Percentiles rank a stretch among this genome's conserved stretches.
Evolutionary conservation across 2,329 filamentous ascomycete genomes (phyloP).

Genomic region (Phialocephala sp.): DNA sequence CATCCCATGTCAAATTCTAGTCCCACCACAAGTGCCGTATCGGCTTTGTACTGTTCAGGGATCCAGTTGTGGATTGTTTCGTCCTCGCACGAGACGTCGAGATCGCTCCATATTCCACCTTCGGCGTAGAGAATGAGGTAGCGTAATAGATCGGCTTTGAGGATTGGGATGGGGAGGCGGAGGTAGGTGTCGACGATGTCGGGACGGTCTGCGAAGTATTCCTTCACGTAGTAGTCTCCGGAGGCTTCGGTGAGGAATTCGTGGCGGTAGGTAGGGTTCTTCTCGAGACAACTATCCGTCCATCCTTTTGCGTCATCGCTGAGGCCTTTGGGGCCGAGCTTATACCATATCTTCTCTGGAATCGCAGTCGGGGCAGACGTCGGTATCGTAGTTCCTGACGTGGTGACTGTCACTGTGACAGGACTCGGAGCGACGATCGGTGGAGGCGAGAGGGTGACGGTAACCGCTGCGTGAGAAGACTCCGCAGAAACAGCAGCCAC

Average conservation of each 20-base stretch:
- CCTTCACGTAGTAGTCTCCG: slow-evolving; percentile 40
- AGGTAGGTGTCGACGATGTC: slow-evolving; percentile 47
- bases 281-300: slow-evolving; percentile 42
- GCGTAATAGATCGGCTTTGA: slow-evolving; percentile 50
- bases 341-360: slow-evolving; percentile 48
- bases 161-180: slow-evolving; percentile 45
- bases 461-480: not conserved
- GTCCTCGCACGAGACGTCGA: slow-evolving; percentile 47
- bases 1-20: slow-evolving; percentile 31
- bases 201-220: slow-evolving; percentile 43
- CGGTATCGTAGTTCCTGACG: not conserved
- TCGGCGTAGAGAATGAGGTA: slow-evolving; percentile 49
- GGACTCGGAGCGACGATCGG: not conserved
- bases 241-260: slow-evolving; percentile 41
- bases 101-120: slow-evolving; percentile 50
- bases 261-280: slow-evolving; percentile 38
- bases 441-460: not conserved
- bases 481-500: not conserved
- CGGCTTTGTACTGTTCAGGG: slow-evolving; percentile 41
- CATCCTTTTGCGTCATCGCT: slow-evolving; percentile 40
- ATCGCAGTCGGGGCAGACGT: slow-evolving; percentile 28
- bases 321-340: slow-evolving; percentile 46
- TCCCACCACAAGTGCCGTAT: slow-evolving; percentile 45
- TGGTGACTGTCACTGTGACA: slow-evolving; percentile 6
- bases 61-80: slow-evolving; percentile 46